phyloP scores from a whole-genome alignment of 2,329 filamentous ascomycete species.

The Mycosphaerella sp. region DNA sequence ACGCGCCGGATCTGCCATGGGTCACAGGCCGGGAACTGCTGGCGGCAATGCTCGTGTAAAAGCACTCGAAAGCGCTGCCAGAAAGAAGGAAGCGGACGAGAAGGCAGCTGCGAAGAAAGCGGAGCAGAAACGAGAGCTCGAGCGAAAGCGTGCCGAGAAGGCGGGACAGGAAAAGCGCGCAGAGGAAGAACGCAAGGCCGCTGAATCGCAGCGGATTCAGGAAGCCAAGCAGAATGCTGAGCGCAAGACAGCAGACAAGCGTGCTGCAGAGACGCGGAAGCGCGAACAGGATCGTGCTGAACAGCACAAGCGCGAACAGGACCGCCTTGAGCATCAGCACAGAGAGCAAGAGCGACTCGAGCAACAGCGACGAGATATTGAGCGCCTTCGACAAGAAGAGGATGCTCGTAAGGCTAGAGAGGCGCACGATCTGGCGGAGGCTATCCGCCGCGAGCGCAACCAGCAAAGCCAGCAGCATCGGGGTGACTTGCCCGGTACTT shows the following conservation, averaged over 20 bases:
- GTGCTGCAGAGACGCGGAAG: slow-evolving; percentile 37
- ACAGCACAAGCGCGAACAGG: slow-evolving; percentile 38
- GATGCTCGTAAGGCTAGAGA: slow-evolving; percentile 29
- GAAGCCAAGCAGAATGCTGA: slow-evolving; percentile 36
- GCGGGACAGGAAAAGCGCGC: slow-evolving; percentile 52
- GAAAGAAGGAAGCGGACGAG: slow-evolving; percentile 80
- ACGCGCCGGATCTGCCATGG: slow-evolving; percentile 60
- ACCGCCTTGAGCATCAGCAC: slow-evolving; percentile 32
- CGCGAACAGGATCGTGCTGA: slow-evolving; percentile 36
- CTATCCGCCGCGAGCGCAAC: slow-evolving; percentile 35
- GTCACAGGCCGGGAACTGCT: slow-evolving; percentile 29
- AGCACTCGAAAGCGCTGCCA: slow-evolving; percentile 67
- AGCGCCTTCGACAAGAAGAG: slow-evolving; percentile 30
- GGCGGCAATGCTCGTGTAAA: slow-evolving; percentile 43
- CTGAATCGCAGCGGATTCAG: slow-evolving; percentile 35
- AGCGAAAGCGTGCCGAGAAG: slow-evolving; percentile 66
- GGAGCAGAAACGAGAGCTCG: slow-evolving; percentile 73
- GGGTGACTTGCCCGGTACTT: slow-evolving; percentile 45
- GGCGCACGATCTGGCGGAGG: slow-evolving; percentile 33
- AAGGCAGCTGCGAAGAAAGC: slow-evolving; percentile 70
- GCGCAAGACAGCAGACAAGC: slow-evolving; percentile 42
- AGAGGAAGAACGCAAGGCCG: slow-evolving; percentile 36
- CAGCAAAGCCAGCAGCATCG: slow-evolving; percentile 36
- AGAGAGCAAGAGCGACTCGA: slow-evolving; percentile 26
- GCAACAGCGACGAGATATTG: slow-evolving; percentile 32